These are phyloP conservation scores for Rugonectria rugulosa DNA, from an alignment of 2,329 filamentous ascomycete genomes.

Conservation along the genomic window DNA sequence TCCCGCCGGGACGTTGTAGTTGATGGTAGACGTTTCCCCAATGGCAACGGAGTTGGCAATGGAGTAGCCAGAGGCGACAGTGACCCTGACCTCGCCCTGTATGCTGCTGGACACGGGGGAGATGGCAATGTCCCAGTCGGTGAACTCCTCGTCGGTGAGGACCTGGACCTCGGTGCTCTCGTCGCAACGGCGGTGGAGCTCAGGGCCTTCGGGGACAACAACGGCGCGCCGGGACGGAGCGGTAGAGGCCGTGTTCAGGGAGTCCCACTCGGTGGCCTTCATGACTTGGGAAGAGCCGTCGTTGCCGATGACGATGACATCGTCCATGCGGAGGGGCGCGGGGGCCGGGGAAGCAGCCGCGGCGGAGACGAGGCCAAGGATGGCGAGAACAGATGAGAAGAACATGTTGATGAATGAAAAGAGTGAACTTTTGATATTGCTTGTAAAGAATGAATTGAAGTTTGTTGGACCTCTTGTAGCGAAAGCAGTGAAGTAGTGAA, in stretches of 20 bases:
- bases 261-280: slow-evolving; percentile 28
- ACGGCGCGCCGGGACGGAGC: neutral
- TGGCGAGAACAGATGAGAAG: neutral
- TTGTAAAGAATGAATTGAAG: too few relatives aligned
- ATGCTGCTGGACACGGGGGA: slow-evolving; percentile 33
- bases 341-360: slow-evolving; percentile 23
- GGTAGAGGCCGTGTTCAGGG: slow-evolving; percentile 14
- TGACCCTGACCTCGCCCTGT: slow-evolving; percentile 23
- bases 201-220: neutral
- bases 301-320: slow-evolving; percentile 29
- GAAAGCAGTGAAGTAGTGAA: too few relatives aligned
- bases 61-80: slow-evolving; percentile 21
- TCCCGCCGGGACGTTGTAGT: neutral
- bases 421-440: too few relatives aligned
- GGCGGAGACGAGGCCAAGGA: slow-evolving; percentile 27
- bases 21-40: slow-evolving; percentile 10
- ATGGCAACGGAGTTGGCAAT: slow-evolving; percentile 26
- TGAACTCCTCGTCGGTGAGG: slow-evolving; percentile 29
- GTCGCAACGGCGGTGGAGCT: slow-evolving; percentile 23
- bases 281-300: slow-evolving; percentile 31
- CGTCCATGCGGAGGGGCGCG: slow-evolving; percentile 20
- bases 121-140: slow-evolving; percentile 35
- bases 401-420: neutral
- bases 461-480: too few relatives aligned
- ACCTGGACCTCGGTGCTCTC: slow-evolving; percentile 32